A percentile compares a stretch with the other conserved stretches of the same genome.
Evolutionary conservation across 768 basidiomycete species (phyloP).

Genomic region (Tylopilus plumbeoviolaceoides): DNA sequence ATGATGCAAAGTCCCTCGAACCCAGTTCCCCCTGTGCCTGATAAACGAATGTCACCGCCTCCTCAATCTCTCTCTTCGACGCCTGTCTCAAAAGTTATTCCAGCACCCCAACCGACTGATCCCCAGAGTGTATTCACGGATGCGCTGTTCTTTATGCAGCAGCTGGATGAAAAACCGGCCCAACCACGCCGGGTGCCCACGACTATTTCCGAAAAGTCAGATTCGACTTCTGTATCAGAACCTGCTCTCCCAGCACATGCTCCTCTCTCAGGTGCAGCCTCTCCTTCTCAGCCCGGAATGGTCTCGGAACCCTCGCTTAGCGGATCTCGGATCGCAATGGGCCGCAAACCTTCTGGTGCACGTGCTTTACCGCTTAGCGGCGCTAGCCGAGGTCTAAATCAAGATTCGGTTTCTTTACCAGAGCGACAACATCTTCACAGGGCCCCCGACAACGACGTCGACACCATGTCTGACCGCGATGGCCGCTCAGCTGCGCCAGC

Average conservation of each 20-base stretch:
- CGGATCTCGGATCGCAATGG: constrained; percentile 35
- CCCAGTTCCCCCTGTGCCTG: constrained; percentile 27
- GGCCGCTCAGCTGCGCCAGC: constrained; percentile 3
- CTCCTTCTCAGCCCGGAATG: constrained; percentile 19
- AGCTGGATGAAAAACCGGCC: constrained; percentile 38
- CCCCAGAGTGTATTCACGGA: constrained; percentile 46
- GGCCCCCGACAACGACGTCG: constrained; percentile 25
- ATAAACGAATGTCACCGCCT: constrained; percentile 17
- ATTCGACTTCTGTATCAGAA: constrained; percentile 29
- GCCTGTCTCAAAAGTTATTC: constrained; percentile 25
- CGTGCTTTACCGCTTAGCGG: constrained; percentile 50
- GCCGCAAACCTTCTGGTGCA: constrained; percentile 81
- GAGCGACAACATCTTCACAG: constrained; percentile 28
- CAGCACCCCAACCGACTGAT: constrained; percentile 13
- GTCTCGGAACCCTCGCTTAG: constrained; percentile 35
- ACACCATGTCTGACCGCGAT: constrained; percentile 32
- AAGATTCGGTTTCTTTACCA: constrained; percentile 38
- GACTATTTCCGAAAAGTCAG: constrained; percentile 44
- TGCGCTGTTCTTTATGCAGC: constrained; percentile 67
- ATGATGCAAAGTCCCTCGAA: constrained; percentile 11
- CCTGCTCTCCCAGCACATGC: constrained; percentile 17
- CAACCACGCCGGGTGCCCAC: constrained; percentile 40
- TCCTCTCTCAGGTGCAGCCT: constrained; percentile 23
- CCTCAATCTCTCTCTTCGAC: constrained; percentile 20
- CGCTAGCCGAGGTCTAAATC: constrained; percentile 36